Evolutionary conservation across 768 basidiomycete genomes (phyloP).

Genomic region (Agaricus subrufescens): DNA sequence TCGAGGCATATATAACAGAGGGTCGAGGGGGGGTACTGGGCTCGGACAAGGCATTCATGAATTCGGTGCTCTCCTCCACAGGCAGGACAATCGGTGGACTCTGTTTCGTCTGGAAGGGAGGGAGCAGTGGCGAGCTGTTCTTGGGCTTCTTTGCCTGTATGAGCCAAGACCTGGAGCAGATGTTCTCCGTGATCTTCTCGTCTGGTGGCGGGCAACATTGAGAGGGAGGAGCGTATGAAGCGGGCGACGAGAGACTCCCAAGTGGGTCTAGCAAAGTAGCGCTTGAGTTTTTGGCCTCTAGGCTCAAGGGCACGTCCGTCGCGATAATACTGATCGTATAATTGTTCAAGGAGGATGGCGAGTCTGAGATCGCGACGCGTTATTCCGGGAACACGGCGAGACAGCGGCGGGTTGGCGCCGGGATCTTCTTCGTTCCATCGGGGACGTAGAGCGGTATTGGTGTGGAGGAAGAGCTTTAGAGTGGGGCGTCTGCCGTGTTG

Average conservation of each 20-base stretch:
- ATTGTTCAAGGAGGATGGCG: neutral
- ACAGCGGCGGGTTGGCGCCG: too few relatives aligned
- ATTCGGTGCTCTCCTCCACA: slow-evolving; percentile 1
- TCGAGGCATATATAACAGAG: slow-evolving; percentile 8
- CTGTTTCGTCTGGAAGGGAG: neutral
- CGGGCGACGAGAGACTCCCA: slow-evolving; percentile 7
- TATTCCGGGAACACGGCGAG: neutral
- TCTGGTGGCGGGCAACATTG: neutral
- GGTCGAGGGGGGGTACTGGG: slow-evolving; percentile 1
- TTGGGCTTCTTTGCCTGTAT: neutral
- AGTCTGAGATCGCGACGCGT: slow-evolving; percentile 7
- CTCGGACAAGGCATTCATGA: neutral
- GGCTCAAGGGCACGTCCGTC: neutral
- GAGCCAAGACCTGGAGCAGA: neutral
- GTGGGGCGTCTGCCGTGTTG: neutral
- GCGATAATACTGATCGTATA: neutral
- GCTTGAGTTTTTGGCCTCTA: neutral
- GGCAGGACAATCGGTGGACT: neutral
- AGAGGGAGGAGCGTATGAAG: neutral
- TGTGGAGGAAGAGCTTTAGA: neutral
- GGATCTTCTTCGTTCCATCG: too few relatives aligned
- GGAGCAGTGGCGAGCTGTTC: neutral
- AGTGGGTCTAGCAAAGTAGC: neutral
- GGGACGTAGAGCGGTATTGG: neutral
- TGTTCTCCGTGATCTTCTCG: neutral